Base-by-base conservation (phyloP, 1,284 basidiomycete species). In the Ganoderma lingzhi region DNA sequence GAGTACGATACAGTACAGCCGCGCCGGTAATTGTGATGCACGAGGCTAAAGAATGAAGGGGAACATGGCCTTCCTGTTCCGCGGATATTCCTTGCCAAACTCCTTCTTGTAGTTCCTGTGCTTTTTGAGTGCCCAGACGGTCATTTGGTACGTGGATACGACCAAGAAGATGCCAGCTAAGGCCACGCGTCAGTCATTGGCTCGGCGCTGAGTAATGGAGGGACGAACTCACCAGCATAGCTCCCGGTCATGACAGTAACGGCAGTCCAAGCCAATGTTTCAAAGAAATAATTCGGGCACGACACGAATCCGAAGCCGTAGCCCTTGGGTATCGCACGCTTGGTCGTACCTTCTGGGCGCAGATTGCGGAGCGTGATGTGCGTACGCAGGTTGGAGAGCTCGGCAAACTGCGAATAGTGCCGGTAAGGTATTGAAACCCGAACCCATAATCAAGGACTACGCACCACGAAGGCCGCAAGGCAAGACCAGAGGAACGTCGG, bases 241-340 rank as follows among this genome's bases (percentile, higher is more conserved):
- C 92, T 94, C 64, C 90, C 88, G 3, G 96, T 97, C 88, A 99
- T 90, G 45, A 86, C 84, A 35, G 88, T 88, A 65, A 98, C 86
- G 30, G 88, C 85, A 14, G 87, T 77, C 94, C 97, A 98, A 0
- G 86, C 91, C 48, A 98, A 72, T 39, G 85, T 86, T 82, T 99
- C 98, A 79, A 97, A 99, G 79, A 96, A 92, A 83, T 99, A 99
- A 82, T 99, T 99, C 41, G 98, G 96, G 84, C 90, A 95, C 6
- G 94, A 93, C 51, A 98, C 90, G 51, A 90, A 82, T 69, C 90
- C 86, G 82, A 99, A 99, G 2, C 95, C 95, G 72, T 93, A 95
- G 41, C 93, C 97, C 35, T 86, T 84, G 0, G 98, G 97, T 76
- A 98, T 93, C 35, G 88, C 92, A 68, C 97, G 92, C 68, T 87